Evolutionary conservation across 257 asterid genomes (phyloP).

Genomic region (Catharanthus roseus): DNA sequence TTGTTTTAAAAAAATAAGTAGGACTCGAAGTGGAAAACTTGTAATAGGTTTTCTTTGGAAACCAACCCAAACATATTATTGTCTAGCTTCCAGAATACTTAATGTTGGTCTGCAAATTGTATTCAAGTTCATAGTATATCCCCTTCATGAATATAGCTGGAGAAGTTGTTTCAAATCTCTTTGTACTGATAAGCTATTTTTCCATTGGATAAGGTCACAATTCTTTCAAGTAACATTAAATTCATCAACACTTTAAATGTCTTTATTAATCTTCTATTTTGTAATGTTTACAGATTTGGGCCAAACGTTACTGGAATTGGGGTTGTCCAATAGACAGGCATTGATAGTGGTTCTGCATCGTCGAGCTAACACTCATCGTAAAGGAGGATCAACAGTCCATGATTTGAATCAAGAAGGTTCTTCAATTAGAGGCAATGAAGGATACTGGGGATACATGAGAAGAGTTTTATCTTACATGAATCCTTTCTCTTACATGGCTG

Average conservation of each 20-base stretch:
- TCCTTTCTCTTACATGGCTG: slow-evolving; percentile 66
- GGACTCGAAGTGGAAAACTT: no score
- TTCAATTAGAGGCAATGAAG: slow-evolving; percentile 44
- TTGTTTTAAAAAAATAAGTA: no score
- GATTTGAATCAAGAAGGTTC: slow-evolving; percentile 30
- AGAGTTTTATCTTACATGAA: slow-evolving; percentile 63
- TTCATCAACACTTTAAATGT: background rate
- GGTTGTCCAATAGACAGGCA: slow-evolving; percentile 73
- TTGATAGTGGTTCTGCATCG: slow-evolving; percentile 50
- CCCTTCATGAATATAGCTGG: background rate
- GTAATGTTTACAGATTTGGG: slow-evolving; percentile 47
- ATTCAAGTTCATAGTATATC: background rate
- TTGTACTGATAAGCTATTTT: background rate
- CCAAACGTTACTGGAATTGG: slow-evolving; percentile 61
- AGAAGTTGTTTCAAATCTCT: background rate
- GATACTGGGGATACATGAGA: slow-evolving; percentile 65
- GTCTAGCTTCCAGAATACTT: background rate
- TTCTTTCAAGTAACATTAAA: background rate
- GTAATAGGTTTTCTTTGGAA: no score
- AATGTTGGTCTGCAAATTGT: background rate
- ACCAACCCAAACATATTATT: background rate
- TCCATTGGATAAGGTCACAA: background rate
- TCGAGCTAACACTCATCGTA: slow-evolving; percentile 20
- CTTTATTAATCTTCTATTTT: slow-evolving; percentile 12
- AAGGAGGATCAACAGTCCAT: slow-evolving; percentile 31